phyloP scores from a whole-genome alignment of 2,329 filamentous ascomycete genomes.

The Monilinia polystroma region DNA sequence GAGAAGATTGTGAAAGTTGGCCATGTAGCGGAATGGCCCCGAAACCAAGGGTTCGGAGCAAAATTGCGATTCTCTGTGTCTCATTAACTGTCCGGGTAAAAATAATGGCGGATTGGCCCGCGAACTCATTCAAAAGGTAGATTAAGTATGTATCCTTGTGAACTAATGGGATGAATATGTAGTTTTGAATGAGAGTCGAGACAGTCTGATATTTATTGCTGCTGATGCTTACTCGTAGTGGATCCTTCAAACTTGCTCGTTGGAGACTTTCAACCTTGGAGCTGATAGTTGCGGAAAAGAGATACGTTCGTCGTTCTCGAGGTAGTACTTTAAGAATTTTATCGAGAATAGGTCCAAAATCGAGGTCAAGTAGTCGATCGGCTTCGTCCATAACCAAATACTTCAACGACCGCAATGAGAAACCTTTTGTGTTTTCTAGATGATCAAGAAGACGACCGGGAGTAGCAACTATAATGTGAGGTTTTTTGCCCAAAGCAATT shows the following conservation, averaged over 20 bases:
- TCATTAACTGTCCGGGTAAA: slow-evolving; percentile 93
- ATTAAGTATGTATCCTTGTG: slow-evolving; percentile 90
- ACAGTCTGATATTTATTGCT: slow-evolving; percentile 88
- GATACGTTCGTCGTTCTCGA: slow-evolving; percentile 72
- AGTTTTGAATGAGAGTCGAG: slow-evolving; percentile 80
- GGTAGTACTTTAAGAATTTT: slow-evolving; percentile 91
- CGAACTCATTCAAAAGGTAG: slow-evolving; percentile 80
- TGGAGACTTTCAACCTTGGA: slow-evolving; percentile 92
- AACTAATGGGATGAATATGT: slow-evolving; percentile 80
- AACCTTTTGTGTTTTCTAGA: slow-evolving; percentile 94
- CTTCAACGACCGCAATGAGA: slow-evolving; percentile 76
- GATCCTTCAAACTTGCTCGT: slow-evolving; percentile 81
- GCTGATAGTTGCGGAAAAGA: slow-evolving; percentile 93
- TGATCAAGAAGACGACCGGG: slow-evolving; percentile 89
- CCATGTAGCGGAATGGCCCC: slow-evolving; percentile 91
- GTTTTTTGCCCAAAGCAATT: slow-evolving; percentile 92
- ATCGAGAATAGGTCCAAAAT: slow-evolving; percentile 89
- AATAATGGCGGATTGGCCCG: slow-evolving; percentile 82
- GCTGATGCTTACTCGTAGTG: slow-evolving; percentile 78
- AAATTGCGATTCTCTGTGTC: slow-evolving; percentile 78
- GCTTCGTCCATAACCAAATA: slow-evolving; percentile 96
- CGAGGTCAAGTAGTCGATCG: slow-evolving; percentile 85
- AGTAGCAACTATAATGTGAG: slow-evolving; percentile 90
- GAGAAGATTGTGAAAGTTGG: slow-evolving; percentile 82
- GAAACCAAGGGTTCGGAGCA: slow-evolving; percentile 82